phyloP scores from a whole-genome alignment of 2,329 filamentous ascomycete genomes.

The Hypoxylon rubiginosum region DNA sequence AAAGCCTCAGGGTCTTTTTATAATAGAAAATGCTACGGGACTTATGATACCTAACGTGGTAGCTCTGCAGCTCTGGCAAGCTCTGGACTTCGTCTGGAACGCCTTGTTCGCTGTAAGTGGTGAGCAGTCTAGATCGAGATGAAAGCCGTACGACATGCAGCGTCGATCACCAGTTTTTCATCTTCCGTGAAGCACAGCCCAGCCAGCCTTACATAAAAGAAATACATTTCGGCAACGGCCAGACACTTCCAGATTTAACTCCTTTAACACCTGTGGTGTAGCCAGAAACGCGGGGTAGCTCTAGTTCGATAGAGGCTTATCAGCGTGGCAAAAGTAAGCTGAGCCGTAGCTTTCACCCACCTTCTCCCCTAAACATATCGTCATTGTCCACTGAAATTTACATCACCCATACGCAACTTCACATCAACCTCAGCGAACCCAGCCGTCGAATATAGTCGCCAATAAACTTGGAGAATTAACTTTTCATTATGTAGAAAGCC shows the following conservation, averaged over 20 bases:
- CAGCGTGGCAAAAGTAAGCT: conserved; percentile 25
- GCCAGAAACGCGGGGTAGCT: conserved; percentile 42
- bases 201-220: neutral
- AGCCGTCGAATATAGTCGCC: no score
- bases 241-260: neutral
- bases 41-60: conserved; percentile 2
- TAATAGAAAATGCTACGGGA: conserved; percentile 19
- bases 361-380: conserved; percentile 10
- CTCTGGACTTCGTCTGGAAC: neutral
- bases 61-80: conserved; percentile 7
- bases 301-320: conserved; percentile 32
- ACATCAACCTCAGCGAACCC: neutral
- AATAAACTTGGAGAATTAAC: conserved; percentile 1
- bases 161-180: conserved; percentile 35
- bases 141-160: conserved; percentile 40
- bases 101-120: conserved; percentile 12
- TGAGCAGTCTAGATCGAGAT: conserved; percentile 33
- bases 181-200: neutral
- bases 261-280: neutral
- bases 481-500: conserved; percentile 21
- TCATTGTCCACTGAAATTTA: conserved; percentile 3
- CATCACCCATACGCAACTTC: neutral
- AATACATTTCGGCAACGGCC: neutral
- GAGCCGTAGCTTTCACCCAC: no score
- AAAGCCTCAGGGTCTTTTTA: conserved; percentile 32